phyloP scores from a whole-genome alignment of 179 eudicot genomes.

The Actinidia chinensis region DNA sequence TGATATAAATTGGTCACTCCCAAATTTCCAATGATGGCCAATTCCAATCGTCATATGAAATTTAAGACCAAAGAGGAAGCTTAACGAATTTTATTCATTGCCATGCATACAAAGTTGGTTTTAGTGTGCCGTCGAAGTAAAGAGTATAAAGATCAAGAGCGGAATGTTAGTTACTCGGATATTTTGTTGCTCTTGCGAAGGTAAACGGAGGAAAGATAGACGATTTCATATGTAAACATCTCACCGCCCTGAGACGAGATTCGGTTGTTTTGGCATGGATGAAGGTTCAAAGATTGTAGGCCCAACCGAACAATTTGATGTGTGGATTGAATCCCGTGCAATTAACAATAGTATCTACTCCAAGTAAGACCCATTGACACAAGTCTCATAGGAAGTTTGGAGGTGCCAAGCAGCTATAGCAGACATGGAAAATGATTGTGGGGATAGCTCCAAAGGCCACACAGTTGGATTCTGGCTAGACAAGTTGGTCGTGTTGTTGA shows the following conservation, averaged over 20 bases:
- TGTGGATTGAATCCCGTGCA: neutral
- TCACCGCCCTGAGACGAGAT: neutral
- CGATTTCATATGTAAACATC: neutral
- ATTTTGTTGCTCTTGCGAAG: slow-evolving; percentile 2
- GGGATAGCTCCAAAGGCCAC: neutral
- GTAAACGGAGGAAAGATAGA: neutral
- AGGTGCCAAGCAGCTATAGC: neutral
- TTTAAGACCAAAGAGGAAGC: neutral
- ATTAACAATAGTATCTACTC: neutral
- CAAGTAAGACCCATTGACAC: neutral
- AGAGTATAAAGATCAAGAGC: neutral
- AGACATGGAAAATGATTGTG: too few relatives aligned
- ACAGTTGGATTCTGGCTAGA: too few relatives aligned
- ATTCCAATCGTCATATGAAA: neutral
- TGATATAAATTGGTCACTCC: neutral
- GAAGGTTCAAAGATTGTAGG: neutral
- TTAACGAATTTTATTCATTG: neutral
- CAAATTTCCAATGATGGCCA: neutral
- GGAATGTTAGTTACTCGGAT: neutral
- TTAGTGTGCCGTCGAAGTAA: neutral
- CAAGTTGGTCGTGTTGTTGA: neutral
- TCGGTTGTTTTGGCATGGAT: slow-evolving; percentile 8
- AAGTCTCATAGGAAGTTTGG: neutral
- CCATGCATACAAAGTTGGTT: neutral
- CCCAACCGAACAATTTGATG: neutral